Evolutionary conservation across 2,329 filamentous ascomycete species (phyloP).

Genomic region (Colletotrichum sp.): DNA sequence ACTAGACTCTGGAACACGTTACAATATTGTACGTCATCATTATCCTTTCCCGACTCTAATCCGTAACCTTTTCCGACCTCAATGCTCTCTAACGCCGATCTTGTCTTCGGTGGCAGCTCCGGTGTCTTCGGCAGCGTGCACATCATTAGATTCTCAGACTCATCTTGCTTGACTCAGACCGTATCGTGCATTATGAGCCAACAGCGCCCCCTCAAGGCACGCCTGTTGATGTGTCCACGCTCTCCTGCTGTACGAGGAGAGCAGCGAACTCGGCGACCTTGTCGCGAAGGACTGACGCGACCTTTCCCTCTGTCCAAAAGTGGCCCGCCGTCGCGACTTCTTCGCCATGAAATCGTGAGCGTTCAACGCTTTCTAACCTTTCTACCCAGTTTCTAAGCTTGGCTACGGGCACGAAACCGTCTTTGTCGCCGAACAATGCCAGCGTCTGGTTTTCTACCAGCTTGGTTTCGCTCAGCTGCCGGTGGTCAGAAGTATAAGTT

Average conservation of each 20-base stretch:
- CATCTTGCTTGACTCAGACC: not conserved
- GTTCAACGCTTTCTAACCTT: conserved; percentile 47
- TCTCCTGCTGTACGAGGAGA: conserved; percentile 15
- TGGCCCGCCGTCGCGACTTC: conserved; percentile 63
- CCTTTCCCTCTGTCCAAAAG: conserved; percentile 66
- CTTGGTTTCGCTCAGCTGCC: conserved; percentile 52
- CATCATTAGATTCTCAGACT: not conserved
- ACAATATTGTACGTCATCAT: not conserved
- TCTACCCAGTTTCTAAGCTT: conserved; percentile 72
- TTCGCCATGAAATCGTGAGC: conserved; percentile 50
- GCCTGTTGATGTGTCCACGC: not conserved
- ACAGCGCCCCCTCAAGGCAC: not conserved
- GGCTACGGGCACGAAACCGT: conserved; percentile 72
- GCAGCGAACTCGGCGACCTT: conserved; percentile 31
- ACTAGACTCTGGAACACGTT: not conserved
- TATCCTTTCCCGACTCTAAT: not conserved
- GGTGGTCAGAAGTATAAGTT: not conserved
- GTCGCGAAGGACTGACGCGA: conserved; percentile 39
- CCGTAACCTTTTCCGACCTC: not conserved
- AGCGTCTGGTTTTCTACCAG: conserved; percentile 66
- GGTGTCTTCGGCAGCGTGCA: not conserved
- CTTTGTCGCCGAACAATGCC: conserved; percentile 75
- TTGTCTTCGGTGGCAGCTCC: not conserved
- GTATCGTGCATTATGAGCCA: not conserved
- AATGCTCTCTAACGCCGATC: not conserved